phyloP scores from a whole-genome alignment of 208 protist genomes.

The Acanthamoeba polyphaga region DNA sequence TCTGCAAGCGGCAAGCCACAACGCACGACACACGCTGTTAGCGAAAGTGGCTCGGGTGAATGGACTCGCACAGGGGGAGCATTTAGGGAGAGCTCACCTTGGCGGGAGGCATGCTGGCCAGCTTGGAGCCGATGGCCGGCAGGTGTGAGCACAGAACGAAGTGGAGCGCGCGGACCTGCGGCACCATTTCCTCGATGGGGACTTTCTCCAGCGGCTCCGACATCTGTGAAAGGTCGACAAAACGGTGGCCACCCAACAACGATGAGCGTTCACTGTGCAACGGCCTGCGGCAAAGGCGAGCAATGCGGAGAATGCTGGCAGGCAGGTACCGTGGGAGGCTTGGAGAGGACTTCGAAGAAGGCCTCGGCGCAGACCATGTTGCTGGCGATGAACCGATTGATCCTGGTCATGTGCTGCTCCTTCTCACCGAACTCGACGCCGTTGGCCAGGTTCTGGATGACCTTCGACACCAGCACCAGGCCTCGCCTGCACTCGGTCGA shows the following conservation, averaged over 20 bases:
- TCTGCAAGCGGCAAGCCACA: neutral
- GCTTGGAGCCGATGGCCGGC: constrained; percentile 1
- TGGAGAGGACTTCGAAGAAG: constrained; percentile 38
- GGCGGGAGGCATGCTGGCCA: constrained; percentile 4
- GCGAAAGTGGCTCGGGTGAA: too few species aligned
- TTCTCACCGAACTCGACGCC: constrained; percentile 60
- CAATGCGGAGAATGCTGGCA: too few species aligned
- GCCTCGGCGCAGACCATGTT: constrained; percentile 23
- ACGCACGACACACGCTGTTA: too few species aligned
- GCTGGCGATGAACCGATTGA: constrained; percentile 33
- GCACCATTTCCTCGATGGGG: neutral
- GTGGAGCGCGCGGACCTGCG: constrained; percentile 9
- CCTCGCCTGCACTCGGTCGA: constrained; percentile 12
- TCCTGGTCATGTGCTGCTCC: constrained; percentile 39
- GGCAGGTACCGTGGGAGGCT: neutral
- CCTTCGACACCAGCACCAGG: constrained; percentile 72
- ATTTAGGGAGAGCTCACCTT: neutral
- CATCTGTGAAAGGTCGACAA: neutral
- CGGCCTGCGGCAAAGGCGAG: too few species aligned
- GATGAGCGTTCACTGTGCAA: too few species aligned
- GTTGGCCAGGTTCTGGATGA: constrained; percentile 68
- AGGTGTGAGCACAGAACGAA: neutral
- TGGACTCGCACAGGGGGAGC: too few species aligned
- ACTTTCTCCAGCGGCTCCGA: neutral
- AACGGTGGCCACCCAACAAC: too few species aligned